phyloP scores from a whole-genome alignment of 805 yeast species.

The Nakazawaea ambrosiae region DNA sequence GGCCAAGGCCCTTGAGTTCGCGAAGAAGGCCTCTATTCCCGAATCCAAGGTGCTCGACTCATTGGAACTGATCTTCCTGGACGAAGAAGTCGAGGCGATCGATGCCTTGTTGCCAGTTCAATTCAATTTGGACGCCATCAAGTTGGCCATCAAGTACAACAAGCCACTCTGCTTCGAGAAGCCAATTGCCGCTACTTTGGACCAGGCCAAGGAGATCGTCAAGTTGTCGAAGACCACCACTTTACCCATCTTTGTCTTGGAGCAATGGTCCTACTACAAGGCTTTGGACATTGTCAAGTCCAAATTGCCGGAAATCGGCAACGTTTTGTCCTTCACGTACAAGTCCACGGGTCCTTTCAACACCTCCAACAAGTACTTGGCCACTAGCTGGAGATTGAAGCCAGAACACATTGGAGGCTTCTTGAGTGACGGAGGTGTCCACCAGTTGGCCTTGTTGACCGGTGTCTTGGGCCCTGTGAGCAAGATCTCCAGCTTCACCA shows the following conservation, averaged over 20 bases:
- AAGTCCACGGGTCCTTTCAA: slow-evolving; percentile 70
- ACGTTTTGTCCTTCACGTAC: slow-evolving; percentile 61
- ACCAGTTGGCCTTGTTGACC: slow-evolving; percentile 83
- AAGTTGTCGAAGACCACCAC: slow-evolving; percentile 50
- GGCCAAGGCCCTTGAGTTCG: slow-evolving; percentile 77
- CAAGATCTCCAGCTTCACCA: slow-evolving; percentile 67
- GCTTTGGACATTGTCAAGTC: slow-evolving; percentile 49
- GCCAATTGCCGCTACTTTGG: slow-evolving; percentile 83
- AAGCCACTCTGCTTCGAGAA: slow-evolving; percentile 84
- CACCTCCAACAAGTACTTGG: slow-evolving; percentile 48
- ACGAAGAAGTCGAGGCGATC: slow-evolving; percentile 63
- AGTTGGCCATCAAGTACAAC: slow-evolving; percentile 60
- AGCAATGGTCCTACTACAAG: slow-evolving; percentile 76
- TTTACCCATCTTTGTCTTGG: slow-evolving; percentile 52
- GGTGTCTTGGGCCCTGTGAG: slow-evolving; percentile 72
- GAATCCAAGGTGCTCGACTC: slow-evolving; percentile 46
- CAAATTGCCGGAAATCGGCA: slow-evolving; percentile 67
- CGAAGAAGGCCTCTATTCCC: slow-evolving; percentile 48
- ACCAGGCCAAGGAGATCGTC: slow-evolving; percentile 78
- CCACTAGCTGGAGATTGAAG: slow-evolving; percentile 79
- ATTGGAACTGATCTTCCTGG: slow-evolving; percentile 59
- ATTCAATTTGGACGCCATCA: slow-evolving; percentile 60
- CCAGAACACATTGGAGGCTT: slow-evolving; percentile 94
- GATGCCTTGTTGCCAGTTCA: slow-evolving; percentile 92
- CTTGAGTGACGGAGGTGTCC: slow-evolving; percentile 94